Percentiles rank a stretch among this genome's conserved stretches.
phyloP scores from a whole-genome alignment of 1,284 basidiomycete species.

The Ganoderma multipileum region DNA sequence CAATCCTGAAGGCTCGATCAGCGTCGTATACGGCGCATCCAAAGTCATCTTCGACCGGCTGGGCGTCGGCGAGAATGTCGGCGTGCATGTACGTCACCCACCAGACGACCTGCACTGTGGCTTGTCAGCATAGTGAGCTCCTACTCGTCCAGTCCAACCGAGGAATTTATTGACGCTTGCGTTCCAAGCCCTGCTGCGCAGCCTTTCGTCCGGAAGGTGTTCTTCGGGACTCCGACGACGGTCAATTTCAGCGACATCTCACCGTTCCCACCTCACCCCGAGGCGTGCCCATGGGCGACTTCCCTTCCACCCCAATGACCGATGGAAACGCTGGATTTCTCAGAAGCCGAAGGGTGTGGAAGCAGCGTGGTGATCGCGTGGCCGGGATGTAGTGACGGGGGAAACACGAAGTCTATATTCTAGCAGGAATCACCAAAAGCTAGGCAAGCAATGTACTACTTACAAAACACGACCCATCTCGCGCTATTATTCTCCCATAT shows the following conservation, averaged over 20 bases:
- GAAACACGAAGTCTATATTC: background rate
- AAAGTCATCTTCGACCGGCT: constrained; percentile 24
- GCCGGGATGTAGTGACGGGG: background rate
- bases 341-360: background rate
- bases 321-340: background rate
- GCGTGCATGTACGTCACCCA: constrained; percentile 22
- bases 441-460: background rate
- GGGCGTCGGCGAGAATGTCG: constrained; percentile 21
- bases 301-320: constrained; percentile 5
- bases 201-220: constrained; percentile 20
- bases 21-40: constrained; percentile 20
- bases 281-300: constrained; percentile 24
- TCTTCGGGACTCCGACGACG: constrained; percentile 21
- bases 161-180: background rate
- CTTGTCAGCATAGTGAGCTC: constrained; percentile 20
- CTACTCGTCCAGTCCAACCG: background rate
- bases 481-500: constrained; percentile 14
- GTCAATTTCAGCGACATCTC: constrained; percentile 26
- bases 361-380: background rate
- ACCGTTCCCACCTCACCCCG: constrained; percentile 21
- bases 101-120: constrained; percentile 26
- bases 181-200: constrained; percentile 19
- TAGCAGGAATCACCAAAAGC: background rate
- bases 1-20: constrained; percentile 23
- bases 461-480: constrained; percentile 4